phyloP scores from a whole-genome alignment of 1,284 basidiomycete species.

The Agaricales sp. region DNA sequence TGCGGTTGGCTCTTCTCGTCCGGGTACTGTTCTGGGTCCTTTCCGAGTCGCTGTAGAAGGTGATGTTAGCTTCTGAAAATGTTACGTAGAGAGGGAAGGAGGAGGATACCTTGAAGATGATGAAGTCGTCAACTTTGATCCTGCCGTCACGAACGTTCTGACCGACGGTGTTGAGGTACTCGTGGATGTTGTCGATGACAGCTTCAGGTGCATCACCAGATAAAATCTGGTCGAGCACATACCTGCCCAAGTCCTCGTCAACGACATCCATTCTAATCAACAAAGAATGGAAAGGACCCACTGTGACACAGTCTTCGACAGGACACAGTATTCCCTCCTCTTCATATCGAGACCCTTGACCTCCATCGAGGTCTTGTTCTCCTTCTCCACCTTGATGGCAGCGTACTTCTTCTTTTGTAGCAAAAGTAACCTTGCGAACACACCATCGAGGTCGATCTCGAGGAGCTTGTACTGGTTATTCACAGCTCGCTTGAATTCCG shows the following conservation, averaged over 20 bases:
- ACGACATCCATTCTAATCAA: neutral
- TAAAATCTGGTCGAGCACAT: slow-evolving; percentile 83
- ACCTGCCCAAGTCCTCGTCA: slow-evolving; percentile 32
- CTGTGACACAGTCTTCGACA: slow-evolving; percentile 92
- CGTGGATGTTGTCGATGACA: slow-evolving; percentile 89
- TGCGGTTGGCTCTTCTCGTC: slow-evolving; percentile 94
- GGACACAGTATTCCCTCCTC: slow-evolving; percentile 85
- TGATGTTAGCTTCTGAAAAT: slow-evolving; percentile 1
- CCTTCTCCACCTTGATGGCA: slow-evolving; percentile 87
- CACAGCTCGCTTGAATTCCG: slow-evolving; percentile 90
- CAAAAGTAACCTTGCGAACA: slow-evolving; percentile 89
- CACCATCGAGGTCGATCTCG: slow-evolving; percentile 94
- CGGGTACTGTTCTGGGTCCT: slow-evolving; percentile 93
- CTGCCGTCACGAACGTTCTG: slow-evolving; percentile 71
- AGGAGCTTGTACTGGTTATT: slow-evolving; percentile 94
- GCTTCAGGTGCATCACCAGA: slow-evolving; percentile 88
- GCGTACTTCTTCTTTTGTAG: slow-evolving; percentile 99
- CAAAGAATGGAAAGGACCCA: slow-evolving; percentile 37
- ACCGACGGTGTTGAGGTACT: slow-evolving; percentile 73
- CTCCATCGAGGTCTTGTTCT: slow-evolving; percentile 68
- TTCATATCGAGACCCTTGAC: slow-evolving; percentile 99
- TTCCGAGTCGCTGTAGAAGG: slow-evolving; percentile 70
- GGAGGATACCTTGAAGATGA: slow-evolving; percentile 74
- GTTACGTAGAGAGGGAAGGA: neutral
- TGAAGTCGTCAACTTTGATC: slow-evolving; percentile 85